A percentile compares a stretch with the other conserved stretches of the same genome.
Evolutionary conservation across 1,284 basidiomycete species (phyloP).

Genomic region (Phellopilus nigrolimitatus): DNA sequence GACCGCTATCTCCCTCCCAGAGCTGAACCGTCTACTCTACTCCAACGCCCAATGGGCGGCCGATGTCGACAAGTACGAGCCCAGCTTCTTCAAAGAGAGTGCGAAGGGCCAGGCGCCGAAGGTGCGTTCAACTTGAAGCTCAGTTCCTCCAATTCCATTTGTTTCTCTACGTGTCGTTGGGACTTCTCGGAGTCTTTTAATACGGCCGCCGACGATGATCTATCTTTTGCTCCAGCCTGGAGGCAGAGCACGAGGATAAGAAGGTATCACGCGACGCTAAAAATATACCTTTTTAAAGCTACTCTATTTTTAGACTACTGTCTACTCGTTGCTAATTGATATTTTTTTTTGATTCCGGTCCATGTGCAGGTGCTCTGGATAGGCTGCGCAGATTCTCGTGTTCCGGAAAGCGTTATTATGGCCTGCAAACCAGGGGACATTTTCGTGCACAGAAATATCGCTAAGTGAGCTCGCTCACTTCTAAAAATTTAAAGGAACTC

Average conservation of each 20-base stretch:
- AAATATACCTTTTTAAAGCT: no score
- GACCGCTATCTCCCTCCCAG: constrained; percentile 20
- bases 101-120: constrained; percentile 71
- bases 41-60: constrained; percentile 61
- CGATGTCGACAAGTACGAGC: constrained; percentile 50
- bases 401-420: constrained; percentile 53
- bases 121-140: constrained; percentile 38
- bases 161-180: no score
- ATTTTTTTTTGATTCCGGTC: no score
- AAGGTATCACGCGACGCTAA: no score
- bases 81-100: constrained; percentile 56
- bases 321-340: no score
- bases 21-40: constrained; percentile 43
- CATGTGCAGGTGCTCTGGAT: constrained; percentile 69
- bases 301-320: no score
- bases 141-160: no score
- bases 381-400: constrained; percentile 68
- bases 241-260: no score
- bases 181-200: no score
- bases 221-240: no score
- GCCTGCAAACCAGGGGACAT: constrained; percentile 59
- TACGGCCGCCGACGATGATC: no score
- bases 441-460: constrained; percentile 65
- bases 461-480: constrained; percentile 43
- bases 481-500: no score